Evolutionary conservation across 768 basidiomycete genomes (phyloP).

Genomic region (Galerina marginata): DNA sequence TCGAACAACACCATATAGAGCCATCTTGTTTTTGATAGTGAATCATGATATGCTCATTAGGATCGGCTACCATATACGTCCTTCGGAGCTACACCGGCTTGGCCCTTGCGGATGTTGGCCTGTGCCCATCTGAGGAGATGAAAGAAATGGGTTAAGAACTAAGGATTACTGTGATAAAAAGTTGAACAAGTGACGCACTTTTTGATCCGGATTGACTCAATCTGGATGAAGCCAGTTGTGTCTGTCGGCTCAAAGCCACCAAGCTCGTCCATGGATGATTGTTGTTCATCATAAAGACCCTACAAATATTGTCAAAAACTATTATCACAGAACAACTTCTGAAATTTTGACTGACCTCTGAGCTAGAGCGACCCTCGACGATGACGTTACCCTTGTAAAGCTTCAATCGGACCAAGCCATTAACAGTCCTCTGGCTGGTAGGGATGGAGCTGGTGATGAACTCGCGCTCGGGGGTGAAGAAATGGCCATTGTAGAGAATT

Average conservation of each 20-base stretch:
- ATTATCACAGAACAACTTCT: not conserved
- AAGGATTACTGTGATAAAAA: not conserved
- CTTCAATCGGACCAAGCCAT: slow-evolving; percentile 88
- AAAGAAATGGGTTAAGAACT: not conserved
- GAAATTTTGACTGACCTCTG: slow-evolving; percentile 60
- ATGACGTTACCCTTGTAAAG: slow-evolving; percentile 97
- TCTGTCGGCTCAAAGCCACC: slow-evolving; percentile 98
- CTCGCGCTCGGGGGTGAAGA: slow-evolving; percentile 99
- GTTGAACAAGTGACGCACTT: slow-evolving; percentile 59
- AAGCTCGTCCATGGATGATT: slow-evolving; percentile 98
- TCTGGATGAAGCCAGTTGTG: slow-evolving; percentile 95
- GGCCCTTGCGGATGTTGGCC: slow-evolving; percentile 84
- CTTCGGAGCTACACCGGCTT: slow-evolving; percentile 74
- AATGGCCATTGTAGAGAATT: slow-evolving; percentile 98
- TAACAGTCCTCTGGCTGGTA: slow-evolving; percentile 94
- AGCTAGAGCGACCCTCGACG: slow-evolving; percentile 88
- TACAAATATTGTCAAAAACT: slow-evolving; percentile 28
- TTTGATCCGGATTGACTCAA: slow-evolving; percentile 97
- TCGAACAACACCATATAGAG: not conserved
- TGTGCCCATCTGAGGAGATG: slow-evolving; percentile 73
- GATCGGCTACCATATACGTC: slow-evolving; percentile 80
- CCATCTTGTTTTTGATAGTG: no score
- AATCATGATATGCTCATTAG: slow-evolving; percentile 25
- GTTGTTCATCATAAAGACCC: slow-evolving; percentile 94
- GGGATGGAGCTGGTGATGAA: slow-evolving; percentile 92